Evolutionary conservation across 345 rosid species (phyloP), one percentile per base, ranked within the genome.

Genomic region (Brassica cretica): DNA sequence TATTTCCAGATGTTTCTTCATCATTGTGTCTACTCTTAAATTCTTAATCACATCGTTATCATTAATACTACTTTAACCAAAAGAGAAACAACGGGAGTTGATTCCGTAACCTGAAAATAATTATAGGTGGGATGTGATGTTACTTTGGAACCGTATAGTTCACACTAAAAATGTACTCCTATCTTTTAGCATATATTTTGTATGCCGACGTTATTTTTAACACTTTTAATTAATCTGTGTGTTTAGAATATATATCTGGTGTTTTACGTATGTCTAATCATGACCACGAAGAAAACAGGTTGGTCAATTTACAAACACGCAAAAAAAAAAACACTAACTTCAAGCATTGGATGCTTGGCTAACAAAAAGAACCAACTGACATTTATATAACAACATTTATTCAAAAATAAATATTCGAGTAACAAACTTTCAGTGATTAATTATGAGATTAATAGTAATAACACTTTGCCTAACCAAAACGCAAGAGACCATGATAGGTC

Each of bases 391-490:
- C 12, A 18, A 56, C 15, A 24, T 9, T 16, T 2, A 8, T 5
- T 29, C 2, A 5, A 1, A 4, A 55, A 58, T 46, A 29, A 56
- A 2, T 24, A 70, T 27, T 63, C 71, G 70, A 55, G 44, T 64
- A 64, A 68, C 9, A 62, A 59, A 56, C 41, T 64, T 74, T 29
- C 16, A 32, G 7, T 62, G 27, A 53, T 75, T 64, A 44, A 64
- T 32, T 21, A 41, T 41, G 49, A 41, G 49, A 41, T 41, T 41
- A 41, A 41, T 41, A 41, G 49, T 10, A 12, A 3, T 3, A 62
- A 55, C 73, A 58, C 79, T 64, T 80, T 70, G 79, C 83, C 69
- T 70, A 44, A 64, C 14, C 46, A 75, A 74, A 75, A 80, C 83
- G 76, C 83, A 70, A 80, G 76, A 70, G 71, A 73, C 56, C 56